Conservation (phyloP, 2,329 filamentous ascomycete species). For the Catunica adiposa region DNA sequence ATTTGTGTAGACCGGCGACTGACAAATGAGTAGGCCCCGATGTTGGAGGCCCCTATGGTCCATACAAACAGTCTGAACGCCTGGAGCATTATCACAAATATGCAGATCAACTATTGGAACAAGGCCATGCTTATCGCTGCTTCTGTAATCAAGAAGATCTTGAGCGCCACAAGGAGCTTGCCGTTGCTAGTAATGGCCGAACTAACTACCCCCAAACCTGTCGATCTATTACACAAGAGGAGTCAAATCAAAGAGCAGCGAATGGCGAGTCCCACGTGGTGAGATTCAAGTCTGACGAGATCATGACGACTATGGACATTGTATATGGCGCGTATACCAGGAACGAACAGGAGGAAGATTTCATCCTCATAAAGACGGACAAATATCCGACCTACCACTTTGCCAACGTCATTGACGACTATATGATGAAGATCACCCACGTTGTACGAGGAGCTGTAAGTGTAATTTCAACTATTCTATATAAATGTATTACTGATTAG, state of each 20-base stretch:
- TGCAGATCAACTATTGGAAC: conserved; percentile 49
- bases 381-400: conserved; percentile 92
- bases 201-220: conserved; percentile 49
- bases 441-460: conserved; percentile 72
- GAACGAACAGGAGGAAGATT: conserved; percentile 51
- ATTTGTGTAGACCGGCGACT: background rate
- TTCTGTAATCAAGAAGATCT: conserved; percentile 69
- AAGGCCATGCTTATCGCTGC: conserved; percentile 73
- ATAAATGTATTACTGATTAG: background rate
- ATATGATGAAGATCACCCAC: conserved; percentile 88
- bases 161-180: conserved; percentile 45
- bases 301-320: conserved; percentile 36
- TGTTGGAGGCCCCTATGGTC: conserved; percentile 63
- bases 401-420: conserved; percentile 92
- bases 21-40: conserved; percentile 44
- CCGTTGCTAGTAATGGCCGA: conserved; percentile 33
- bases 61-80: conserved; percentile 61
- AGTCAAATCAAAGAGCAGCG: conserved; percentile 54
- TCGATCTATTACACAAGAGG: conserved; percentile 42
- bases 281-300: conserved; percentile 46
- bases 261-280: conserved; percentile 59
- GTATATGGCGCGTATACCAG: conserved; percentile 57
- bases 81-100: conserved; percentile 56
- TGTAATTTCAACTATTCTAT: conserved; percentile 9
- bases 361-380: conserved; percentile 79